Evolutionary conservation across 768 basidiomycete species (phyloP).

Genomic region (Jaapia argillacea): DNA sequence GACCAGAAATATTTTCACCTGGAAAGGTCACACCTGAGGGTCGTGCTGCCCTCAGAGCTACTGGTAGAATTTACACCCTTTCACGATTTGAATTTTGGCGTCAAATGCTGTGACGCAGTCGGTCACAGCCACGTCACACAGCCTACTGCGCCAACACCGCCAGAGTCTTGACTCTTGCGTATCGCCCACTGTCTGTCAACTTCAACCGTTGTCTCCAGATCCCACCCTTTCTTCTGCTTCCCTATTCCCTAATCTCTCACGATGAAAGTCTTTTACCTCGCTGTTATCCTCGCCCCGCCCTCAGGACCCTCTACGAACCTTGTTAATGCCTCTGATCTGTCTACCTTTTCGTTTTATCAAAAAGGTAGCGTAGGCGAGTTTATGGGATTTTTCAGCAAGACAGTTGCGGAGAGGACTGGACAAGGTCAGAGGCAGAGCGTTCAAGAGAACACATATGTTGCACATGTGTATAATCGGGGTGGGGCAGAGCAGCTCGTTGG

Average conservation of each 20-base stretch:
- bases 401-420: constrained; percentile 80
- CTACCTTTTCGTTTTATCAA: constrained; percentile 92
- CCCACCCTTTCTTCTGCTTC: background rate
- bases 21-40: no score
- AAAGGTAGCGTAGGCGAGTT: constrained; percentile 82
- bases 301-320: constrained; percentile 57
- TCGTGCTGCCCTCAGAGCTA: no score
- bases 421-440: constrained; percentile 89
- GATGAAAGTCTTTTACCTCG: constrained; percentile 87
- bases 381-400: constrained; percentile 89
- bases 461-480: constrained; percentile 88
- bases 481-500: constrained; percentile 82
- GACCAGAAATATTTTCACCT: no score
- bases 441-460: constrained; percentile 87
- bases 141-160: no score
- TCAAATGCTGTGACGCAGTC: no score
- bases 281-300: constrained; percentile 60
- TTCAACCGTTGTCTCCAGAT: no score
- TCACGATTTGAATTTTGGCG: no score
- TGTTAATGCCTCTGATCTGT: constrained; percentile 65
- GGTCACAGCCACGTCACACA: no score
- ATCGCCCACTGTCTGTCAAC: no score
- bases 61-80: no score
- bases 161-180: no score
- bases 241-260: constrained; percentile 7